Conservation (phyloP, 768 basidiomycete species). For the Pleurotus djamor region DNA sequence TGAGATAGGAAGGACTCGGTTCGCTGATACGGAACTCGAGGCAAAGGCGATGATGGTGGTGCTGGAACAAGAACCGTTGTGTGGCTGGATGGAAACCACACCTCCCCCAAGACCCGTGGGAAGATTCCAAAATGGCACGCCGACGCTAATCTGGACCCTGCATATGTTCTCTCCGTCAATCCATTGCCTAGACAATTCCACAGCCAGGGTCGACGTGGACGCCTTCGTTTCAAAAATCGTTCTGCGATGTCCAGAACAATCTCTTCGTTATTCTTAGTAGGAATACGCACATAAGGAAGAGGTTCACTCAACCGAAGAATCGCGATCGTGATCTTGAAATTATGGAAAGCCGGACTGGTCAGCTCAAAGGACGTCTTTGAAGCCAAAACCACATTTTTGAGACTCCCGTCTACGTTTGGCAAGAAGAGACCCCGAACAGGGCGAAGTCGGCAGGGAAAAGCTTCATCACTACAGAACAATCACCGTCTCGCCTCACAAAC, state of each 20-base stretch:
- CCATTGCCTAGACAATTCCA: background rate
- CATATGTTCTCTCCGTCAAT: background rate
- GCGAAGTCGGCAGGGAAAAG: no score
- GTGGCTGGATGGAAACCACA: background rate
- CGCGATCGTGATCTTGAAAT: no score
- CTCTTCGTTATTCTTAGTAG: background rate
- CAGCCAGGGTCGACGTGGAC: background rate
- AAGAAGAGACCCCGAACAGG: no score
- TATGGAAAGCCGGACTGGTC: no score
- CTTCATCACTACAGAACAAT: no score
- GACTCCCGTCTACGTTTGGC: no score
- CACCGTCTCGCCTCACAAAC: no score
- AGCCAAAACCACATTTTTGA: no score
- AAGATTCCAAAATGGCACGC: background rate
- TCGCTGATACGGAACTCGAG: constrained; percentile 3
- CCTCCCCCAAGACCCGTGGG: background rate
- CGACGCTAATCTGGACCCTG: background rate
- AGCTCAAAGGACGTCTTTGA: no score
- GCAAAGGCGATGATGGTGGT: background rate
- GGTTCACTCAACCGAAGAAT: no score
- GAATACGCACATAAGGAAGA: background rate
- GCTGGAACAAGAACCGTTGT: background rate
- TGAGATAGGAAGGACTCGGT: background rate
- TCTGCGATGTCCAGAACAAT: background rate
- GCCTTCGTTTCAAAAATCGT: no score